Evolutionary conservation across 345 rosid species (phyloP).

Genomic region (Ceriops tagal): DNA sequence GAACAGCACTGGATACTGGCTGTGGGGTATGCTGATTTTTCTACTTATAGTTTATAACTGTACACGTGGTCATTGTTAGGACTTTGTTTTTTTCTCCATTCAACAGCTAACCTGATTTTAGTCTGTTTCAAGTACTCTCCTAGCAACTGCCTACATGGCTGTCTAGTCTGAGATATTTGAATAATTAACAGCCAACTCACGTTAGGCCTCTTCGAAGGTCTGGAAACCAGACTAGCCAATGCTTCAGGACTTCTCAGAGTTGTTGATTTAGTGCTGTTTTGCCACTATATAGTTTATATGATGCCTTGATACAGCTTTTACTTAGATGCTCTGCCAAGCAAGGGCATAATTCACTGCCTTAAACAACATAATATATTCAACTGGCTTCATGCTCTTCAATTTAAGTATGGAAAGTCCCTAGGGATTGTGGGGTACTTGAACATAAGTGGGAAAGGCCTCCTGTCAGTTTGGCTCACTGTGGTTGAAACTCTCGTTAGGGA

Average conservation of each 20-base stretch:
- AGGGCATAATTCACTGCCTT: not conserved
- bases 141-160: not conserved
- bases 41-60: not conserved
- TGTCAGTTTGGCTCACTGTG: not conserved
- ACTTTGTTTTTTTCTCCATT: not conserved
- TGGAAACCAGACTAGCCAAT: not conserved
- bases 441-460: not conserved
- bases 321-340: not conserved
- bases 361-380: not conserved
- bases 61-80: not conserved
- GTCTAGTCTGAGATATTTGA: too few relatives aligned
- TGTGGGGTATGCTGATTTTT: constrained; percentile 70
- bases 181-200: too few relatives aligned
- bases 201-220: not conserved
- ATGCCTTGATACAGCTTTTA: not conserved
- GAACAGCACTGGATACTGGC: constrained; percentile 96
- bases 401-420: not conserved
- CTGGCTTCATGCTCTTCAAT: not conserved
- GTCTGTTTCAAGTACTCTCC: not conserved
- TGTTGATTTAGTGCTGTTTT: not conserved
- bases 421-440: too few relatives aligned
- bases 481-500: too few relatives aligned
- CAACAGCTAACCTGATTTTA: not conserved
- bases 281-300: not conserved
- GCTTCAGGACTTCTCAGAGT: not conserved